Base-by-base conservation (phyloP, 371 early-diverging fungal species). In the Apophysomyces ossiformis region DNA sequence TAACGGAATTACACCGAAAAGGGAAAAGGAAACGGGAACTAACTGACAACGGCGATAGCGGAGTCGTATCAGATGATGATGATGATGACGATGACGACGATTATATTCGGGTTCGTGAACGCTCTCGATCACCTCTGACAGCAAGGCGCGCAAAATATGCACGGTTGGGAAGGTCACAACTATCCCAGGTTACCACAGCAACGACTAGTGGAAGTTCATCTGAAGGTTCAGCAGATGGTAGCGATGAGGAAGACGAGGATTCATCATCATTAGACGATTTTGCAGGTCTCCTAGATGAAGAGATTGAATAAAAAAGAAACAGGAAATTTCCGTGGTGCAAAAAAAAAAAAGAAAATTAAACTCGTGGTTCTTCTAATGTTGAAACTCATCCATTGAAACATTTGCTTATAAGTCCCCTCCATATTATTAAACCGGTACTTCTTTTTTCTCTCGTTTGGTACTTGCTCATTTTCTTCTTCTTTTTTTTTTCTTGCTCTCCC, bases 201-300 rank as follows among this genome's bases (percentile, higher is more conserved):
- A 57, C 67, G 0, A 67, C 57, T 56, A 64, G 67, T 7, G 60
- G 50, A 32, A 61, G 62, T 46, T 67, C 21, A 38, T 59, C 60
- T 41, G 60, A 65, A 15, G 26, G 37, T 32, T 36, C 57, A 36
- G 4, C 58, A 7, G 65, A 64, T 59, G 63, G 66, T 0, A 72
- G 63, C 38, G 69, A 60, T 16, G 60, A 59, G 35, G 72, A 75
- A 8, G 63, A 68, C 36, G 69, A 67, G 9, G 69, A 70, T 57
- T 59, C 65, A 8, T 67, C 67, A 47, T 67, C 67, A 54, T 45
- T 81, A 38, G 75, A 75, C 44, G 77, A 74, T 16, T 76, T 81
- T 58, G 81, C 76, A 50, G 81, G 72, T 38, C 66, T 68, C 26
- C 57, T 78, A 18, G 79, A 81, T 70, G 71, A 69, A 45, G 70